A percentile compares a stretch with the other conserved stretches of the same genome.
Conservation (phyloP, 306 rosid genomes). For the Corylus heterophylla region DNA sequence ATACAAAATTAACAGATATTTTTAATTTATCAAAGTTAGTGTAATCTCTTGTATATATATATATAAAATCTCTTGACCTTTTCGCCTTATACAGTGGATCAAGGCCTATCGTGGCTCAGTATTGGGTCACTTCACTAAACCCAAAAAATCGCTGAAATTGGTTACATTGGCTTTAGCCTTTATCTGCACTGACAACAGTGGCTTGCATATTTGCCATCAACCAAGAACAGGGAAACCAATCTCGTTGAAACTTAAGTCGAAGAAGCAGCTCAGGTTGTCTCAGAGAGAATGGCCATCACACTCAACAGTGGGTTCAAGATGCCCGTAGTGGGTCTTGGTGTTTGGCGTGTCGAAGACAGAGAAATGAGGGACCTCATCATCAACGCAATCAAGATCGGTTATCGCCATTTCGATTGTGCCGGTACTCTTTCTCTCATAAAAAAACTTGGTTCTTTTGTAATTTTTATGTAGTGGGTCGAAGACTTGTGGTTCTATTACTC, state of each 20-base stretch:
- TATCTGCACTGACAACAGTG: neutral
- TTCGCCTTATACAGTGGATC: too few relatives aligned
- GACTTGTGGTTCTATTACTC: neutral
- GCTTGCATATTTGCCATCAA: neutral
- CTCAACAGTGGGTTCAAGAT: constrained; percentile 15
- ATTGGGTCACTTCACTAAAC: too few relatives aligned
- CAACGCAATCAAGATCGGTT: constrained; percentile 9
- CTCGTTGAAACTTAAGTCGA: neutral
- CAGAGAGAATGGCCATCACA: constrained; percentile 3
- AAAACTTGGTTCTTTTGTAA: neutral
- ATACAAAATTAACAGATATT: too few relatives aligned
- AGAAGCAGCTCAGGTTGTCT: neutral
- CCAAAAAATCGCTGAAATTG: too few relatives aligned
- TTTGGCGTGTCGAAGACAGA: constrained; percentile 3
- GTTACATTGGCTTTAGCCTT: neutral
- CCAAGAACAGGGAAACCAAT: neutral
- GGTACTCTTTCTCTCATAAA: neutral
- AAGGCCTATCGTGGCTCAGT: too few relatives aligned
- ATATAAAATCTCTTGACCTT: too few relatives aligned
- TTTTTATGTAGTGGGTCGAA: neutral
- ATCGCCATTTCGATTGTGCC: constrained; percentile 14
- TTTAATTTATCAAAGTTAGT: too few relatives aligned
- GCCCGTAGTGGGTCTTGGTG: constrained; percentile 2
- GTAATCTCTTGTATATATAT: too few relatives aligned
- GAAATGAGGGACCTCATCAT: neutral